Percentiles rank a stretch among this genome's conserved stretches.
phyloP scores from a whole-genome alignment of 1,284 basidiomycete species.

The Athelia sp. region DNA sequence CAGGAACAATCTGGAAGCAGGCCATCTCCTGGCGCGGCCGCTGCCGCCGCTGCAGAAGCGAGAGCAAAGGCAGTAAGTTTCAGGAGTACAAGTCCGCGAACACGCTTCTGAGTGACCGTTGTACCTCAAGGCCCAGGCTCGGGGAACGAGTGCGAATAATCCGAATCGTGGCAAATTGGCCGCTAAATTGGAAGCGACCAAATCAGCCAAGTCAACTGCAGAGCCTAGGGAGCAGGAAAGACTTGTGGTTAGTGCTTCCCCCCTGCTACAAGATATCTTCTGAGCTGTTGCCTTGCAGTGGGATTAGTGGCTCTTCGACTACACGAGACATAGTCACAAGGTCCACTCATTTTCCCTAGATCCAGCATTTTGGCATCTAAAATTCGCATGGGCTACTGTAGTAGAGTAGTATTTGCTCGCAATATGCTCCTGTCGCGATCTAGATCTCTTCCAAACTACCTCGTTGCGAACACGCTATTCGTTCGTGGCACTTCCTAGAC shows the following conservation, averaged over 20 bases:
- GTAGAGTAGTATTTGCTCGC: no score
- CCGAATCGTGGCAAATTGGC: conserved; percentile 63
- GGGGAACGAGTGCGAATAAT: conserved; percentile 57
- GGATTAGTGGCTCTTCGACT: conserved; percentile 15
- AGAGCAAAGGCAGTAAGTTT: conserved; percentile 54
- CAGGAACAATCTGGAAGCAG: conserved; percentile 22
- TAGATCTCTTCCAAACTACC: no score
- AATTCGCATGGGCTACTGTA: no score
- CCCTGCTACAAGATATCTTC: no score
- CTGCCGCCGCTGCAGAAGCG: conserved; percentile 67
- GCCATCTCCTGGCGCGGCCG: conserved; percentile 51
- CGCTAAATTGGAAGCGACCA: conserved; percentile 46
- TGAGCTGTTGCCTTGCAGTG: conserved; percentile 17
- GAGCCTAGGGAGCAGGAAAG: conserved; percentile 48
- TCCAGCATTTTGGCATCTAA: no score
- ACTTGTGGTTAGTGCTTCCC: conserved; percentile 45
- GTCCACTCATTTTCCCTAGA: no score
- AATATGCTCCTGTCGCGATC: no score
- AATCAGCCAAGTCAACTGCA: conserved; percentile 40
- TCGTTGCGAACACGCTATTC: no score
- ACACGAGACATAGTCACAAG: no score
- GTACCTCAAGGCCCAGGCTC: conserved; percentile 41
- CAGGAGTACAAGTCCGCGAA: neutral
- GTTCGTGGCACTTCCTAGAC: no score
- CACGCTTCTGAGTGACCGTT: conserved; percentile 7